Evolutionary conservation across 768 basidiomycete species (phyloP), one percentile per base, ranked within the genome.

Genomic region (Gymnopilus junonius): DNA sequence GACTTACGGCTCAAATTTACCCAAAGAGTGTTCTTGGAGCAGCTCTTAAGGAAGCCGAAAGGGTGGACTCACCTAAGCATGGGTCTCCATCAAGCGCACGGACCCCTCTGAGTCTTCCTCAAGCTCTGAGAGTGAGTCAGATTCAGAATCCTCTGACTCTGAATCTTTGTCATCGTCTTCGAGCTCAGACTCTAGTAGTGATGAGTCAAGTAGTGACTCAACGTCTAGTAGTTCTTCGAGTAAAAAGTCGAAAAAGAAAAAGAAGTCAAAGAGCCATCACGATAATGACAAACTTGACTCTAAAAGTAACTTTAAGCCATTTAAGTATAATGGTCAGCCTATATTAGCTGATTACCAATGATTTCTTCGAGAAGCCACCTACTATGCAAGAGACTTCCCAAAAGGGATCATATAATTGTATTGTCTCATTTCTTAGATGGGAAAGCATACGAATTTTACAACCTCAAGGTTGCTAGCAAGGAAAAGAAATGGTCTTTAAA

Each of bases 401-500:
- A 15, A 68, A 2, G 11, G 35, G 59, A 17, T 54, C 62, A 51
- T 63, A 60, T 29, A 66, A 46, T 21, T 37, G n/a, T n/a, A 54
- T 3, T 69, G 53, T 53, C 29, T 42, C 55, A n/a, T n/a, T n/a
- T n/a, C n/a, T n/a, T n/a, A n/a, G n/a, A n/a, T n/a, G n/a, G n/a
- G n/a, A n/a, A n/a, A n/a, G n/a, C 63, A 72, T 0, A 64, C n/a
- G n/a, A n/a, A n/a, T n/a, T n/a, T n/a, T n/a, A n/a, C n/a, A n/a
- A n/a, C n/a, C n/a, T n/a, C n/a, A n/a, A n/a, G n/a, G n/a, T n/a
- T n/a, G n/a, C n/a, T n/a, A n/a, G n/a, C n/a, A n/a, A n/a, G n/a
- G n/a, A n/a, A n/a, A n/a, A 72, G 8, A 27, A 66, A 0, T 80
- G 77, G 77, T 62, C 39, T 0, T 20, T 80, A 0, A 45, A 62